Percentiles rank a stretch among this genome's conserved stretches.
Conservation (phyloP, 306 rosid genomes). For the Vigna angularis region DNA sequence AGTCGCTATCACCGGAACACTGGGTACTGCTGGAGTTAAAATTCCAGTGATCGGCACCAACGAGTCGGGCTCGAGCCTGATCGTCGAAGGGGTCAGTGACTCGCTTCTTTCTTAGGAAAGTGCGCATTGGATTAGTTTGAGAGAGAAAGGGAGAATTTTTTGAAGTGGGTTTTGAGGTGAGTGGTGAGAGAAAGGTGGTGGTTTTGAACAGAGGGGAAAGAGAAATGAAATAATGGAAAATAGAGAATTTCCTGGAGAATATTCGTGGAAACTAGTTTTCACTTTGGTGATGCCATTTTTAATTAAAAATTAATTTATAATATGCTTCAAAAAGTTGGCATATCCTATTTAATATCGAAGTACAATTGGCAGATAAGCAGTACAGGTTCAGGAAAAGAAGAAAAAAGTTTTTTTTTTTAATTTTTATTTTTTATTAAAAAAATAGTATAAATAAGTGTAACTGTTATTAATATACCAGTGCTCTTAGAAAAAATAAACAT, state of each 20-base stretch:
- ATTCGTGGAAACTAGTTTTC: slow-evolving; percentile 22
- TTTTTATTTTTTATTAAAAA: no score
- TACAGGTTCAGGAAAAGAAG: no score
- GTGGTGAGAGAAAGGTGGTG: background rate
- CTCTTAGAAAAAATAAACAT: no score
- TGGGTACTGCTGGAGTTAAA: slow-evolving; percentile 44
- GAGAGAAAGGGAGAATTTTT: background rate
- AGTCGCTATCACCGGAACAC: slow-evolving; percentile 42
- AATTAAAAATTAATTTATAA: background rate
- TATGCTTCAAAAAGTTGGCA: background rate
- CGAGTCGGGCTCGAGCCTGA: slow-evolving; percentile 57
- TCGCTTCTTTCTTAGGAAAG: slow-evolving; percentile 46
- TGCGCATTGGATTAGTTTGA: slow-evolving; percentile 41
- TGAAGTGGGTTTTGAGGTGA: background rate
- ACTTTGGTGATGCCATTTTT: background rate
- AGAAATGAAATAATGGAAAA: background rate
- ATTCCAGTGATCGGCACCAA: slow-evolving; percentile 36
- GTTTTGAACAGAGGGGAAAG: background rate
- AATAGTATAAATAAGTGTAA: no score
- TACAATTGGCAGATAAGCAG: no score
- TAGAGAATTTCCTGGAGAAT: slow-evolving; percentile 40
- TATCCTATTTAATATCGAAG: background rate
- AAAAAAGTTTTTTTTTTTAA: no score
- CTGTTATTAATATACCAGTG: no score
- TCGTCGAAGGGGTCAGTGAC: slow-evolving; percentile 62